Percentiles rank a stretch among this genome's conserved stretches.
Conservation (phyloP, 2,329 filamentous ascomycete genomes). For the Paraphoma chrysanthemicola region DNA sequence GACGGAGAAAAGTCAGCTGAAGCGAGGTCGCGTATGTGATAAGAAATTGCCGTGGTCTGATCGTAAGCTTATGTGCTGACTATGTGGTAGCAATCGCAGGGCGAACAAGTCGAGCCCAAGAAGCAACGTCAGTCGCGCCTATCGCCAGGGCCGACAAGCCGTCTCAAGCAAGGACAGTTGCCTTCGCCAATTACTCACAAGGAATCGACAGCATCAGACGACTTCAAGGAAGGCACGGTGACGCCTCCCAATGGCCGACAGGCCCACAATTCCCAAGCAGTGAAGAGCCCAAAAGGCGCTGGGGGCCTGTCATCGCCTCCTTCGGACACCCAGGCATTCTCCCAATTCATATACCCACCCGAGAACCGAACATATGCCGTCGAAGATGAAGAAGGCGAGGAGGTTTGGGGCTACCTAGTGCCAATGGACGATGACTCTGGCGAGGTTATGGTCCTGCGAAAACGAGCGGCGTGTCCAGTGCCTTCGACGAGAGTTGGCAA, state of each 20-base stretch:
- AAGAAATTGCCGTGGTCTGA: not conserved
- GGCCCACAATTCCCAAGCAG: conserved; percentile 50
- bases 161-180: conserved; percentile 62
- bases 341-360: conserved; percentile 79
- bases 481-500: conserved; percentile 52
- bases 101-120: conserved; percentile 73
- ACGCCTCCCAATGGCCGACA: conserved; percentile 63
- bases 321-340: conserved; percentile 78
- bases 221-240: conserved; percentile 72
- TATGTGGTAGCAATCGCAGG: conserved; percentile 66
- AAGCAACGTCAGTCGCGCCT: conserved; percentile 78
- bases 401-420: conserved; percentile 95
- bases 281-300: conserved; percentile 37
- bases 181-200: conserved; percentile 81
- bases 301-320: conserved; percentile 63
- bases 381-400: conserved; percentile 81
- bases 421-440: conserved; percentile 77
- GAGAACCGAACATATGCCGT: conserved; percentile 79
- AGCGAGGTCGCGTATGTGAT: conserved; percentile 74
- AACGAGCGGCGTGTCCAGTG: conserved; percentile 72
- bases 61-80: conserved; percentile 17
- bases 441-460: conserved; percentile 76
- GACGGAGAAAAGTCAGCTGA: conserved; percentile 81
- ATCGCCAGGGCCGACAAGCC: conserved; percentile 61
- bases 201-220: conserved; percentile 66